Conservation (phyloP, 2,329 filamentous ascomycete genomes). For the Penicillium sp. region DNA sequence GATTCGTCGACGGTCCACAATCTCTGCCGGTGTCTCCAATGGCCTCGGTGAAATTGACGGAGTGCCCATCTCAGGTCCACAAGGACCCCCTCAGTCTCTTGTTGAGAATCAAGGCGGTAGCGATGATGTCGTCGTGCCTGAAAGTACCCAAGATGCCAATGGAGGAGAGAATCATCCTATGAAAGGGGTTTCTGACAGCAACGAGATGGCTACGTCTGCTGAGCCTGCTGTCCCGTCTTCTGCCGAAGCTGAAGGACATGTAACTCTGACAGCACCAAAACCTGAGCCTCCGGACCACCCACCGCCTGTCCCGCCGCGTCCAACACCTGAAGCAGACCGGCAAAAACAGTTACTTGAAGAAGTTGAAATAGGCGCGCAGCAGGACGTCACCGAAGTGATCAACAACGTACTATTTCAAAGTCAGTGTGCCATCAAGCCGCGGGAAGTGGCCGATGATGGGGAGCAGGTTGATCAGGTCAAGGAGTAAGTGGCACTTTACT, state of each 20-base stretch:
- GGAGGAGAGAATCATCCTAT: constrained; percentile 33
- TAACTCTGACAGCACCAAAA: constrained; percentile 8
- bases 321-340: constrained; percentile 32
- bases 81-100: constrained; percentile 34
- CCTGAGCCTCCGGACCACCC: constrained; percentile 43
- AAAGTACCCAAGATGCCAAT: constrained; percentile 7
- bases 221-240: constrained; percentile 9
- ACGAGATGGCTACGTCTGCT: constrained; percentile 16
- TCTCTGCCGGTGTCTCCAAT: constrained; percentile 28
- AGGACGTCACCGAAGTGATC: constrained; percentile 95
- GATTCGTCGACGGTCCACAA: constrained; percentile 46
- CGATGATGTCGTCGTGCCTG: too few relatives aligned
- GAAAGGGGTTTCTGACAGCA: constrained; percentile 29
- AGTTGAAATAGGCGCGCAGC: constrained; percentile 63
- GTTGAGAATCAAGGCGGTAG: constrained; percentile 17
- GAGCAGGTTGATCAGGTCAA: constrained; percentile 79
- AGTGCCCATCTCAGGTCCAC: constrained; percentile 43
- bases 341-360: constrained; percentile 42
- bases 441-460: constrained; percentile 58
- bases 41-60: constrained; percentile 43
- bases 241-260: constrained; percentile 17
- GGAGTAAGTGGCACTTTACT: constrained; percentile 42
- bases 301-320: constrained; percentile 56
- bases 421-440: constrained; percentile 76
- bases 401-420: constrained; percentile 85